Conservation (phyloP, 148 eudicot genomes). For the Camellia sinensis region DNA sequence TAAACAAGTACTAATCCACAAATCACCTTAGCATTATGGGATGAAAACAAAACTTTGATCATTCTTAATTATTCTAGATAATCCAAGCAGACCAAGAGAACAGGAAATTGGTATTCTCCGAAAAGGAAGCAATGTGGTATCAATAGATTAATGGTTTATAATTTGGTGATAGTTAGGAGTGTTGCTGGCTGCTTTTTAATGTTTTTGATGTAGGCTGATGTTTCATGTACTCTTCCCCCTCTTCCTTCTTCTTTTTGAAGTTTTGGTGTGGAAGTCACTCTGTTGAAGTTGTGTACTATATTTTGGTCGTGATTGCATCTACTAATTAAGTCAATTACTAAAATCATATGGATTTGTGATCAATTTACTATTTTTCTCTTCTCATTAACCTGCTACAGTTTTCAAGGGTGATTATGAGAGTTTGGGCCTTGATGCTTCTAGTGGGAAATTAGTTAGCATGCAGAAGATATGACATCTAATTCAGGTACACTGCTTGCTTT, state of each 20-base stretch:
- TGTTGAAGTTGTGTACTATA: not conserved
- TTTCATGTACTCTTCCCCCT: not conserved
- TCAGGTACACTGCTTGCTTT: too few relatives aligned
- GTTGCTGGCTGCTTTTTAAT: not conserved
- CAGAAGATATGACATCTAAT: too few relatives aligned
- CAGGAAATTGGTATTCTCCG: too few relatives aligned
- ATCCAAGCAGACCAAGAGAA: too few relatives aligned
- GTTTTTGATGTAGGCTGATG: not conserved
- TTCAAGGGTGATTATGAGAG: conserved; percentile 77
- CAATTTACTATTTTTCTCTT: not conserved
- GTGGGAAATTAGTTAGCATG: conserved; percentile 43
- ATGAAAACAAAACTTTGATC: too few relatives aligned
- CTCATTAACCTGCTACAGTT: conserved; percentile 67
- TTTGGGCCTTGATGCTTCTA: conserved; percentile 57
- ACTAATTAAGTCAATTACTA: too few relatives aligned
- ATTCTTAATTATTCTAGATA: too few relatives aligned
- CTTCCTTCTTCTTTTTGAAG: not conserved
- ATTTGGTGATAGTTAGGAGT: not conserved
- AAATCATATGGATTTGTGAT: not conserved
- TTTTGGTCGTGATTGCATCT: too few relatives aligned
- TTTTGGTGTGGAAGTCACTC: not conserved
- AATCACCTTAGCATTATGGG: too few relatives aligned
- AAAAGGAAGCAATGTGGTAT: too few relatives aligned
- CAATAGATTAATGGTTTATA: too few relatives aligned
- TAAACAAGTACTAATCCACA: too few relatives aligned